phyloP scores from a whole-genome alignment of 176 grass and related monocot genomes.

The Panicum miliaceum region DNA sequence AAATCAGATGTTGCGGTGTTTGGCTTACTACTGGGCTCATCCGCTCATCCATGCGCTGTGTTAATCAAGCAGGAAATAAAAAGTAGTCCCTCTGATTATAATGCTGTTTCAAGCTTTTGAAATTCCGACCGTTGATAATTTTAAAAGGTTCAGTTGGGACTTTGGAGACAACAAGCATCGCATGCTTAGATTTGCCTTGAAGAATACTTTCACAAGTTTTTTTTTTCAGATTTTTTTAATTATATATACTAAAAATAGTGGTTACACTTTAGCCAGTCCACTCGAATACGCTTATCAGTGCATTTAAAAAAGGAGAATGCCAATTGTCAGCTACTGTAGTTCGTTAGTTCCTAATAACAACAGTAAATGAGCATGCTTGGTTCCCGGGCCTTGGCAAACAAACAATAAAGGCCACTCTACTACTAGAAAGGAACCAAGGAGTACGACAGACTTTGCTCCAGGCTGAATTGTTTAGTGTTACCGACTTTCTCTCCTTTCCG shows the following conservation, averaged over 20 bases:
- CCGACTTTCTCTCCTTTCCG: background rate
- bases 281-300: background rate
- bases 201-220: no score
- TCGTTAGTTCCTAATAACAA: background rate
- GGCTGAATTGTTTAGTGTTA: background rate
- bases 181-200: no score
- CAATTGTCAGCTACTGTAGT: background rate
- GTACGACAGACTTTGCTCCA: background rate
- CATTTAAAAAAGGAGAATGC: background rate
- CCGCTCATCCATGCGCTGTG: background rate
- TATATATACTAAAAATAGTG: no score
- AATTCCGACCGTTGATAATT: background rate
- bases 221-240: background rate
- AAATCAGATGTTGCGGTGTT: background rate
- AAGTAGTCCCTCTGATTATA: no score
- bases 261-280: background rate
- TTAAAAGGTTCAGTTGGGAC: background rate
- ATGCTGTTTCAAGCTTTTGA: background rate
- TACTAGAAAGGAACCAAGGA: background rate
- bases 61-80: no score
- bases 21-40: background rate
- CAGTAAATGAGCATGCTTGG: background rate
- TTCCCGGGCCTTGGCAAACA: no score
- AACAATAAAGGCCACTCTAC: slow-evolving; percentile 21
- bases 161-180: no score